Conservation (phyloP, 2,329 filamentous ascomycete genomes). For the Magnaporthiopsis incrustans region DNA sequence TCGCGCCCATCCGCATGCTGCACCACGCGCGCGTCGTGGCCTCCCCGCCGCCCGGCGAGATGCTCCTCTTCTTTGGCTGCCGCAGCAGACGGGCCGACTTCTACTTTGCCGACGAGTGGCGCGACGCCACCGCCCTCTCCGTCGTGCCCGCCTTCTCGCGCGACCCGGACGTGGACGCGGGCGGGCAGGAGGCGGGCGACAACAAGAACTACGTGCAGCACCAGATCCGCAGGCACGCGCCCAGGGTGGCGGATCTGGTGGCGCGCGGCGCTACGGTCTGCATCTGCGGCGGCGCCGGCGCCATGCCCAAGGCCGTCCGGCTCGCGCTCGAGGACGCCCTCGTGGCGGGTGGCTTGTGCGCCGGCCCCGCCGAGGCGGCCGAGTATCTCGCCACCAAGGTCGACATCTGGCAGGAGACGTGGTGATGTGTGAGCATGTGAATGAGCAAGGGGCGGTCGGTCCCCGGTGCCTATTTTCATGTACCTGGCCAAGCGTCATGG, state of each 20-base stretch:
- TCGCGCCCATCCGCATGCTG: slow-evolving; percentile 81
- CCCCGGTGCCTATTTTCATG: not conserved
- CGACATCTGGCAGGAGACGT: slow-evolving; percentile 52
- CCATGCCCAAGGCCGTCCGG: slow-evolving; percentile 50
- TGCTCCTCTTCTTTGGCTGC: slow-evolving; percentile 74
- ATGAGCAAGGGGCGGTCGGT: not conserved
- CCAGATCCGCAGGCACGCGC: slow-evolving; percentile 36
- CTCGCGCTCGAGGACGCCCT: slow-evolving; percentile 42
- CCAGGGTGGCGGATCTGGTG: slow-evolving; percentile 28
- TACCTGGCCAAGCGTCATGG: no score
- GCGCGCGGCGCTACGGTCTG: slow-evolving; percentile 35
- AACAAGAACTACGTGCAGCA: slow-evolving; percentile 51
- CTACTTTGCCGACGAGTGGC: slow-evolving; percentile 76
- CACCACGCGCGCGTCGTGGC: slow-evolving; percentile 41
- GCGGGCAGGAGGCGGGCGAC: slow-evolving; percentile 4
- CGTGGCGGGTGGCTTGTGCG: slow-evolving; percentile 25
- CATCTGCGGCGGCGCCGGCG: slow-evolving; percentile 49
- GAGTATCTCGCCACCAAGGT: slow-evolving; percentile 22
- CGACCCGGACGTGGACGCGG: slow-evolving; percentile 22
- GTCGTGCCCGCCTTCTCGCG: slow-evolving; percentile 41
- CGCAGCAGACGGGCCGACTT: slow-evolving; percentile 69
- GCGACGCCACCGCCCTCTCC: slow-evolving; percentile 18
- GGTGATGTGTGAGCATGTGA: slow-evolving; percentile 27
- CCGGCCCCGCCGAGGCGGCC: slow-evolving; percentile 29
- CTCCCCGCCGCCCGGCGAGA: slow-evolving; percentile 19